Evolutionary conservation across 108 stramenopile species (phyloP), one percentile per base, ranked within the genome.

Genomic region (Discostella pseudostelligera): DNA sequence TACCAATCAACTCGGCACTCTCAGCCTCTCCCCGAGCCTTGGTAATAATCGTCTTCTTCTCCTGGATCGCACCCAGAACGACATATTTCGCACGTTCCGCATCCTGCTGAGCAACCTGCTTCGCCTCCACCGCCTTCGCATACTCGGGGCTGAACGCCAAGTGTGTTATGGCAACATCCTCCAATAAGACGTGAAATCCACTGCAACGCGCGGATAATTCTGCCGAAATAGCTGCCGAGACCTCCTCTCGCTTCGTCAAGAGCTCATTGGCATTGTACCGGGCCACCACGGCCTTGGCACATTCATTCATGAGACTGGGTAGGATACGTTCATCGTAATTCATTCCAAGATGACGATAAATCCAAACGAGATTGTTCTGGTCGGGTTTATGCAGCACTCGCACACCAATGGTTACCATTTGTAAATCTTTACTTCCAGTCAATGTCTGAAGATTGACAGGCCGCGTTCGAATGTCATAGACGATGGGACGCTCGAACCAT

Each of bases 21-120:
- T 98, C 87, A 57, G 99, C 99, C 83, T 99, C 98, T 84, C 97
- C 99, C 55, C 91, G 78, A 9, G 98, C 99, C 82, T 94, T 94
- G 72, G 98, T 96, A 59, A 99, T 96, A 74, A 98, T 99, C 42
- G 96, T 94, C 81, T 93, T 79, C 90, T 97, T 98, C 80, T 99
- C 98, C 75, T 98, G 97, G 12, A 81, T 64, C 8, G 99, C 99
- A 70, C 96, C 96, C 69, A 97, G 75, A 22, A 99, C 99, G 65
- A 97, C 80, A 81, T 98, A 99, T 74, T 96, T 96, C 50, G 98
- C 97, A 42, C 98, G 87, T 70, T 98, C 97, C 20, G 97, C 97
- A 51, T 99, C 99, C 85, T 99, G 99, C 78, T 98, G 97, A 32
- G 99, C 87, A 63, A 97, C 99, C 79, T 99, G 99, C 89, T 99